Evolutionary conservation across 2,329 filamentous ascomycete species (phyloP), one percentile per base, ranked within the genome.

Genomic region (Raffaelea arxii): DNA sequence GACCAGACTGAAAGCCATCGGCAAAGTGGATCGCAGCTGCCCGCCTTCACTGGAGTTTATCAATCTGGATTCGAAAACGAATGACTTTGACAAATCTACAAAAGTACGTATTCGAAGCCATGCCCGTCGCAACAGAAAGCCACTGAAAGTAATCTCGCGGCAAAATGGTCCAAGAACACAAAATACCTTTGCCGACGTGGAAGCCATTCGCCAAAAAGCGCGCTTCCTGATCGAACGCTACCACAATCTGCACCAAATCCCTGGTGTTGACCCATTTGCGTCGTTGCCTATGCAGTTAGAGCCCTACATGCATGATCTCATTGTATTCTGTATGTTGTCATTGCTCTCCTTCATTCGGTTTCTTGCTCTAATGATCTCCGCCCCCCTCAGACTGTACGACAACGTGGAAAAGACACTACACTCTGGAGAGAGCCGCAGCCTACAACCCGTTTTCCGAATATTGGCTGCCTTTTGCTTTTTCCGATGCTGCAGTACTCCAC

Each of bases 271-370:
- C 11, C 46, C 46, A 3, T 48, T 48, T n/a, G 21, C 41, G 37
- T 16, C 23, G 11, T 14, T 45, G 4, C 27, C 42, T 21, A 37
- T 48, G 2, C 25, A 41, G 7, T 24, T 48, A 5, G 27, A 48
- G 27, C 46, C 46, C 7, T 48, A 48, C 23, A 48, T 48, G 46
- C 46, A 48, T 14, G 46, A 48, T 21, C 42, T 48, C 4, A 37
- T 48, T 10, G 23, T 45, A 30, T 45, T 39, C 19, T 37, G 46
- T 45, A 25, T 4, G 40, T 27, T 10, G 6, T 42, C 11, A 12
- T 18, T 12, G 16, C 11, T 18, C 6, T 30, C 22, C 14, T n/a
- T 18, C 38, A 22, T 25, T 41, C 38, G 10, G 18, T 9, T 41
- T 6, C 6, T 9, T n/a, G n/a, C n/a, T n/a, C n/a, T n/a, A n/a